phyloP scores from a whole-genome alignment of 2,329 filamentous ascomycete genomes.

The Thielaviopsis punctulata region DNA sequence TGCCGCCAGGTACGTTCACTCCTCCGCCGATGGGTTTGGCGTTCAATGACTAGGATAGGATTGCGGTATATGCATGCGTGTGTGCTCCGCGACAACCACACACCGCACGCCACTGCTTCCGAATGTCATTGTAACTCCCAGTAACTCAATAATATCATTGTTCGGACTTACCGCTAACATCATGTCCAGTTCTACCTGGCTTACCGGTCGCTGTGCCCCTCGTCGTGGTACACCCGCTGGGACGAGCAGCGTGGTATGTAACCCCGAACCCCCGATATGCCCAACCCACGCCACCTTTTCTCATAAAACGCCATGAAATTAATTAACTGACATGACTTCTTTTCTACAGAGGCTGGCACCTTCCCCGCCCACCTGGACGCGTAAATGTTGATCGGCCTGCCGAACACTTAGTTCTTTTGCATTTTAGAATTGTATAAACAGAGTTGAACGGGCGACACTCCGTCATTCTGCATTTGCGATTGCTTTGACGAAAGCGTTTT shows the following conservation, averaged over 20 bases:
- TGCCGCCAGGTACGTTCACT: constrained; percentile 65
- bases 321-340: constrained; percentile 16
- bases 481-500: constrained; percentile 2
- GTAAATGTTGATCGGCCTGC: constrained; percentile 20
- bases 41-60: neutral
- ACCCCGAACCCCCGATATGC: neutral
- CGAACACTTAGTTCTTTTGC: constrained; percentile 10
- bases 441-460: neutral
- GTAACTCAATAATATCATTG: neutral
- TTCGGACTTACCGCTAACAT: neutral
- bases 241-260: constrained; percentile 85
- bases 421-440: constrained; percentile 9
- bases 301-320: constrained; percentile 10
- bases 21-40: neutral
- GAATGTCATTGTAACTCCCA: neutral
- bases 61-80: no score
- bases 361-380: constrained; percentile 50
- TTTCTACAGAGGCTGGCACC: constrained; percentile 42
- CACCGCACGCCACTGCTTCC: neutral
- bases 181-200: constrained; percentile 78
- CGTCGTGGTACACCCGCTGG: constrained; percentile 85
- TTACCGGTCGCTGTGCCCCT: constrained; percentile 95
- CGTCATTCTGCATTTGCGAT: neutral
- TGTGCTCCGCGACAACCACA: neutral
- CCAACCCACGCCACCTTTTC: neutral